Base-by-base conservation (phyloP, 1,139 yeast species). In the Lizanozyma gosingica region DNA sequence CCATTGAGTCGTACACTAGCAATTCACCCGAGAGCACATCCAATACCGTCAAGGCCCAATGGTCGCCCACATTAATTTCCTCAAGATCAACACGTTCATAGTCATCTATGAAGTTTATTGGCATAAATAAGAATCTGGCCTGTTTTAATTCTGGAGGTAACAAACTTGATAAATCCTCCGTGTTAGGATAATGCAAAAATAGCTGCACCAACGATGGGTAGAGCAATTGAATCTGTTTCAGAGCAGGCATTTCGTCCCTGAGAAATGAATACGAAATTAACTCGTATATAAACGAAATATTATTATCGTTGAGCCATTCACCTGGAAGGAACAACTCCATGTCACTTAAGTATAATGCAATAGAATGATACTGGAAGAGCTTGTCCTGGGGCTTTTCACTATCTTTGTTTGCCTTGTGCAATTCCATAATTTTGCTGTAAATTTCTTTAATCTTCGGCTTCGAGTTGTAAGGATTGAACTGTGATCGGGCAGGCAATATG, bases 291-390 rank as follows among this genome's bases (percentile, higher is more conserved):
- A 83, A 74, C 1, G 84, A 65, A 34, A 84, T 72, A 47, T 80
- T 77, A 51, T 80, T 81, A 52, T 83, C 94, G 50, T 79, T 80
- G 29, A 84, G 60, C 94, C 94, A 83, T 52, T 80, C 83, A 27
- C 76, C 83, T 22, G 29, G 29, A 22, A 22, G 29, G 11, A 6
- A 22, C 11, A 22, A 22, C 29, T 22, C 29, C 29, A 22, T 6
- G 11, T 22, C 29, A 22, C 29, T 22, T 6, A 22, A 11, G 48
- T 68, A 69, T 15, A 68, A 45, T 15, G 73, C 69, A 34, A 68
- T 56, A 22, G 72, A 65, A 35, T 62, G 64, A 45, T 60, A 67
- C 43, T 67, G 72, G 39, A 66, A 51, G n/a, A 65, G 42, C 43
- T 63, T 63, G 40, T 15, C 39, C 35, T 15, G 45, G 11, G 2